Conservation (phyloP, 306 rosid genomes). For the Argentina anserina region DNA sequence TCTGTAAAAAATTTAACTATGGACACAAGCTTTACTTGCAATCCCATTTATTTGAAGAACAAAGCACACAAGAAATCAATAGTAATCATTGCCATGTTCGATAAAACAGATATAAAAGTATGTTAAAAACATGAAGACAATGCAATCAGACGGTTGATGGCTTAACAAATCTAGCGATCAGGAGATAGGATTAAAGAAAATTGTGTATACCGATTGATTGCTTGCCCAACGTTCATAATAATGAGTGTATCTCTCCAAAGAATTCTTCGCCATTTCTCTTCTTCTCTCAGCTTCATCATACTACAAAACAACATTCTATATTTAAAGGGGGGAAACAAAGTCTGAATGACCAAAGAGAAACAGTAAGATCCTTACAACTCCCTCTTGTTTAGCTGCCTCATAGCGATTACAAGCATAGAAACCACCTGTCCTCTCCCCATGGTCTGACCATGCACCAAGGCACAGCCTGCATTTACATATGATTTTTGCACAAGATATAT, state of each 20-base stretch:
- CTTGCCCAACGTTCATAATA: slow-evolving; percentile 98
- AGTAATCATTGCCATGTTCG: neutral
- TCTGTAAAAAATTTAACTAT: neutral
- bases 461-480: slow-evolving; percentile 55
- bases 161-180: neutral
- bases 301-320: slow-evolving; percentile 17
- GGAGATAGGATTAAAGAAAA: neutral
- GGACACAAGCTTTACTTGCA: neutral
- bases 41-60: neutral
- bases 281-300: slow-evolving; percentile 66
- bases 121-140: neutral
- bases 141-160: neutral
- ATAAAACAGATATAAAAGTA: neutral
- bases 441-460: slow-evolving; percentile 91
- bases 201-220: slow-evolving; percentile 66
- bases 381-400: slow-evolving; percentile 85
- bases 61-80: neutral
- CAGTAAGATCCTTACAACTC: slow-evolving; percentile 38
- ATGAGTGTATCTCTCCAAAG: slow-evolving; percentile 89
- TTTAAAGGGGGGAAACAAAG: neutral
- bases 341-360: neutral
- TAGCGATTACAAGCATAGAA: slow-evolving; percentile 93
- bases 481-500: neutral
- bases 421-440: slow-evolving; percentile 91
- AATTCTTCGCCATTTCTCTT: slow-evolving; percentile 91